Percentiles rank a stretch among this genome's conserved stretches.
Conservation (phyloP, 1,284 basidiomycete genomes). For the Singerocomus inundabilis region DNA sequence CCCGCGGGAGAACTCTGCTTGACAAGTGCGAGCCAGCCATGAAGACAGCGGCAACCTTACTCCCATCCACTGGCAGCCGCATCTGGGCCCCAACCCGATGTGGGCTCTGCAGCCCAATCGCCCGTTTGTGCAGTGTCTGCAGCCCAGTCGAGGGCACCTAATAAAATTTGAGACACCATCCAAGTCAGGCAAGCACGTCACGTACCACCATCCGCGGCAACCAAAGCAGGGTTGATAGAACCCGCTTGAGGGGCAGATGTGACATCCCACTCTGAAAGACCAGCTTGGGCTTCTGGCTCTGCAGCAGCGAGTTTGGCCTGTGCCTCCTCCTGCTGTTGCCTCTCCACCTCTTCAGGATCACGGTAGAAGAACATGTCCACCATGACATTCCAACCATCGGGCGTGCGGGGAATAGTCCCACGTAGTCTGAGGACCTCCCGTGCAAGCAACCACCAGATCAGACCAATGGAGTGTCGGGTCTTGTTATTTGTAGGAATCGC, state of each 20-base stretch:
- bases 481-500: constrained; percentile 99
- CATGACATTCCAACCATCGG: constrained; percentile 96
- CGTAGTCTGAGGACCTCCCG: constrained; percentile 96
- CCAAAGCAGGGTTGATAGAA: constrained; percentile 74
- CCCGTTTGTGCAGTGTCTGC: constrained; percentile 58
- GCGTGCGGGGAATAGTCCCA: constrained; percentile 86
- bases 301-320: constrained; percentile 73
- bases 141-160: constrained; percentile 84
- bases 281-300: constrained; percentile 48
- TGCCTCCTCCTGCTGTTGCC: constrained; percentile 91
- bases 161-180: constrained; percentile 2
- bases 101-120: constrained; percentile 86
- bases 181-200: constrained; percentile 13
- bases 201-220: constrained; percentile 62
- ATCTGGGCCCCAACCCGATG: constrained; percentile 58
- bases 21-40: not conserved
- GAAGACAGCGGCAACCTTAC: constrained; percentile 35
- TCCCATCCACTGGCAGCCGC: constrained; percentile 54
- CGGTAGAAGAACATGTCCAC: constrained; percentile 99
- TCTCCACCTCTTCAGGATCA: constrained; percentile 98
- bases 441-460: constrained; percentile 98
- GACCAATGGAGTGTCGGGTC: constrained; percentile 94
- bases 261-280: constrained; percentile 74
- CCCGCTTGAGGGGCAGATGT: constrained; percentile 64
- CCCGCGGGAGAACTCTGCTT: constrained; percentile 1